These are phyloP conservation scores for Acaromyces ingoldii DNA, from an alignment of 1,284 basidiomycete species.

Conservation along the genomic window DNA sequence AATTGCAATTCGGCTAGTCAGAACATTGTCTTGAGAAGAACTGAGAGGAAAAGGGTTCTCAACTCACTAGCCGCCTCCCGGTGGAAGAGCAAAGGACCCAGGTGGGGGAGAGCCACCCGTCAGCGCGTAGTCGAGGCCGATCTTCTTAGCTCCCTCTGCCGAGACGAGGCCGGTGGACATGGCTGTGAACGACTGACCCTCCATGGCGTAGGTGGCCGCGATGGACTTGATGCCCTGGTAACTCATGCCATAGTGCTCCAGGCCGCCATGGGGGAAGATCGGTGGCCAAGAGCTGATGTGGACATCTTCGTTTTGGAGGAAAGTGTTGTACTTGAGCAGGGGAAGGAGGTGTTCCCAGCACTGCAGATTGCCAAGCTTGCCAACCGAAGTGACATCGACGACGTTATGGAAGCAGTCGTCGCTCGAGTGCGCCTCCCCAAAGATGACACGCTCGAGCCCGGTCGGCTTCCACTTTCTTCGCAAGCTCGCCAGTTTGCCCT, in stretches of 20 bases:
- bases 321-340: slow-evolving; percentile 4
- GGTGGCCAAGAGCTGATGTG: slow-evolving; percentile 5
- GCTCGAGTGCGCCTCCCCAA: slow-evolving; percentile 7
- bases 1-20: too few species aligned
- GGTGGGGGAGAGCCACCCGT: neutral
- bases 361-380: slow-evolving; percentile 4
- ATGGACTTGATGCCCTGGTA: slow-evolving; percentile 2
- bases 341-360: slow-evolving; percentile 9
- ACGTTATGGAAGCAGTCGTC: slow-evolving; percentile 8
- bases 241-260: slow-evolving; percentile 8
- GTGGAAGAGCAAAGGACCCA: neutral
- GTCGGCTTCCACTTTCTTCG: slow-evolving; percentile 8
- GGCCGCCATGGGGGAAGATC: slow-evolving; percentile 5
- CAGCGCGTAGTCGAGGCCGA: slow-evolving; percentile 6
- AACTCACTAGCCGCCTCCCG: slow-evolving; percentile 6
- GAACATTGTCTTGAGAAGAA: too few species aligned
- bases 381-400: neutral
- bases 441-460: slow-evolving; percentile 7
- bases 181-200: neutral
- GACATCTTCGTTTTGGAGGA: neutral
- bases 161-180: slow-evolving; percentile 7
- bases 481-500: slow-evolving; percentile 1
- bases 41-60: too few species aligned
- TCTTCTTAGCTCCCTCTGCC: neutral
- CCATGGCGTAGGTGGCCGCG: slow-evolving; percentile 4